These are phyloP conservation scores for Rutidosis leptorrhynchoides DNA, from an alignment of 129 eudicot species.

Conservation along the genomic window DNA sequence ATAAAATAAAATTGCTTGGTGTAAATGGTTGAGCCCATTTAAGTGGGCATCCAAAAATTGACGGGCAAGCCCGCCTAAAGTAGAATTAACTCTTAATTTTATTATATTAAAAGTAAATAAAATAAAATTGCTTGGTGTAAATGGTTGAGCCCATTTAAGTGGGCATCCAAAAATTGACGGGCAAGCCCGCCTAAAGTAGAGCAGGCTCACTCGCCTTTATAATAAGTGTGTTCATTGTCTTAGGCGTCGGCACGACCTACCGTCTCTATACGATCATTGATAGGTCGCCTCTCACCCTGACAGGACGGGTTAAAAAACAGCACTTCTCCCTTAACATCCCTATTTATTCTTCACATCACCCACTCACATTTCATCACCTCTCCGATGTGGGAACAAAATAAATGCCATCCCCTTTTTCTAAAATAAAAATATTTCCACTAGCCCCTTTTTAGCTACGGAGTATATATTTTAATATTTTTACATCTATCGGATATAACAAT, in stretches of 20 bases:
- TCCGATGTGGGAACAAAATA: conserved; percentile 24
- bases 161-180: conserved; percentile 90
- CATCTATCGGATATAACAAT: no score
- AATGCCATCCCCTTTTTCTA: no score
- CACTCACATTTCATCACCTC: neutral
- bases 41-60: no score
- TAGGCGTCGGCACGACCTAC: conserved; percentile 79
- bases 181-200: conserved; percentile 54
- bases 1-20: no score
- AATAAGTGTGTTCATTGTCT: conserved; percentile 54
- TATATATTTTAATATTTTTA: no score
- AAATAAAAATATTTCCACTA: no score
- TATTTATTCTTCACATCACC: conserved; percentile 13
- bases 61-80: conserved; percentile 69
- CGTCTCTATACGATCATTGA: conserved; percentile 68
- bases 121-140: no score
- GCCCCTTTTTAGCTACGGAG: no score
- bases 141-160: neutral
- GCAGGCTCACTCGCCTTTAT: conserved; percentile 46
- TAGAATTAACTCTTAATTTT: no score
- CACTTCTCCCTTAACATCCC: neutral
- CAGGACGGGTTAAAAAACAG: conserved; percentile 37
- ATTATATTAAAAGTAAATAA: no score
- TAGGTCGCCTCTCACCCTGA: conserved; percentile 78
- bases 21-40: no score